Base-by-base conservation (phyloP, 2,329 filamentous ascomycete species). In the Aspergillus sp. region DNA sequence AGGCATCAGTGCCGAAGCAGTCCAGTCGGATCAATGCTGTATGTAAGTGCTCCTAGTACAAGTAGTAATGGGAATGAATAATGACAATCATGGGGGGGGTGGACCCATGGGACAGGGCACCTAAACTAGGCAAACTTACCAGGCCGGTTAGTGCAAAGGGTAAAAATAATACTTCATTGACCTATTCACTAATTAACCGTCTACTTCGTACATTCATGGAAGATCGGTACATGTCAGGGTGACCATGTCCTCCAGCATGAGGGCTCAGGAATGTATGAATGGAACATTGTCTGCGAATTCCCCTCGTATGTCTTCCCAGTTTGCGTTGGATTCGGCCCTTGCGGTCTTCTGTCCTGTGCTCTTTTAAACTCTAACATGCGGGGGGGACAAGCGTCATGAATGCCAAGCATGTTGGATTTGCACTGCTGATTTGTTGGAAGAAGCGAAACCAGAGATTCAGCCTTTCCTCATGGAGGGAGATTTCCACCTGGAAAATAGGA, bases 71-170 rank as follows among this genome's bases (percentile, higher is more conserved):
- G 32, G 47, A 49, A 49, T 49, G 47, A 49, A 36, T 36, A 20
- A 38, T 47, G 45, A 23, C 32, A 47, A 47, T 41, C 21, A 38
- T 38, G 34, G 34, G 47, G 49, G 47, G 49, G 54, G 55, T 58
- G 57, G 53, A 44, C 47, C 56, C 49, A 42, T 46, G 48, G 38
- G 25, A 44, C 34, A 55, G 47, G 53, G 45, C 53, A 53, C 47
- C 48, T 34, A 54, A 45, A 48, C 52, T 50, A 58, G 58, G 56
- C 54, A 55, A 60, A 60, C 54, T 55, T 54, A 55, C 40, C 47
- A 45, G 52, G 45, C 29, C 3, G 25, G 25, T 29, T 29, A 29
- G 25, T 29, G 6, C 7, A 29, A 29, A 29, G 25, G 25, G 25
- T 29, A 29, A 29, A 29, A 29, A 29, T 29, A 29, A 9, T 29